Conservation (phyloP, 1,284 basidiomycete species). For the Marasmius oreades region DNA sequence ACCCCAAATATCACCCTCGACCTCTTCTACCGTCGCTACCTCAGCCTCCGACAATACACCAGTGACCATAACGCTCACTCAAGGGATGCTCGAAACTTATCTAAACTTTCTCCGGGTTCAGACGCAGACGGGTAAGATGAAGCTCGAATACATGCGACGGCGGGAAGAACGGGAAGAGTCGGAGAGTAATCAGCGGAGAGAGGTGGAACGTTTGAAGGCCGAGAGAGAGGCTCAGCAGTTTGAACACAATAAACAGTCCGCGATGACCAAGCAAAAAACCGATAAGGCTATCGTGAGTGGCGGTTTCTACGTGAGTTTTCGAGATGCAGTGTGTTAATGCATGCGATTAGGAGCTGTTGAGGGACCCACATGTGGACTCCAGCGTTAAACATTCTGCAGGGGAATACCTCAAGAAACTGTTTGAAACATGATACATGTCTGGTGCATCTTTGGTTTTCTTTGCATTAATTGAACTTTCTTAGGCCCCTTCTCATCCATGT, state of each 20-base stretch:
- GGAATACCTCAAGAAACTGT: slow-evolving; percentile 66
- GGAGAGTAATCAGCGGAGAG: slow-evolving; percentile 45
- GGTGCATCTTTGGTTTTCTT: too few species aligned
- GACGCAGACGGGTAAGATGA: slow-evolving; percentile 54
- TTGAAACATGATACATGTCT: slow-evolving; percentile 15
- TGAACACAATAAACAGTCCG: slow-evolving; percentile 48
- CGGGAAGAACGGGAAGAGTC: slow-evolving; percentile 61
- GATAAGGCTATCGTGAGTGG: slow-evolving; percentile 53
- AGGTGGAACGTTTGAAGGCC: slow-evolving; percentile 41
- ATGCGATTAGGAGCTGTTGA: slow-evolving; percentile 41
- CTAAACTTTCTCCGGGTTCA: slow-evolving; percentile 56
- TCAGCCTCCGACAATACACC: slow-evolving; percentile 32
- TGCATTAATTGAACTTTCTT: too few species aligned
- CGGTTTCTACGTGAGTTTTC: not conserved
- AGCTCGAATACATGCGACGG: slow-evolving; percentile 60
- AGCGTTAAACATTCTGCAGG: slow-evolving; percentile 60
- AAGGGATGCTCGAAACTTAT: slow-evolving; percentile 53
- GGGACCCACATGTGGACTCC: slow-evolving; percentile 50
- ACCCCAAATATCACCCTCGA: slow-evolving; percentile 3
- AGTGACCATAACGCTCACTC: slow-evolving; percentile 49
- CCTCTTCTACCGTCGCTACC: slow-evolving; percentile 8
- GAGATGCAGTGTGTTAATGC: not conserved
- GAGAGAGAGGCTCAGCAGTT: slow-evolving; percentile 50
- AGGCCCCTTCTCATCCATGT: too few species aligned
- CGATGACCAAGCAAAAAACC: slow-evolving; percentile 52